phyloP scores from a whole-genome alignment of 1,284 basidiomycete species.

The Leccinum insolens region DNA sequence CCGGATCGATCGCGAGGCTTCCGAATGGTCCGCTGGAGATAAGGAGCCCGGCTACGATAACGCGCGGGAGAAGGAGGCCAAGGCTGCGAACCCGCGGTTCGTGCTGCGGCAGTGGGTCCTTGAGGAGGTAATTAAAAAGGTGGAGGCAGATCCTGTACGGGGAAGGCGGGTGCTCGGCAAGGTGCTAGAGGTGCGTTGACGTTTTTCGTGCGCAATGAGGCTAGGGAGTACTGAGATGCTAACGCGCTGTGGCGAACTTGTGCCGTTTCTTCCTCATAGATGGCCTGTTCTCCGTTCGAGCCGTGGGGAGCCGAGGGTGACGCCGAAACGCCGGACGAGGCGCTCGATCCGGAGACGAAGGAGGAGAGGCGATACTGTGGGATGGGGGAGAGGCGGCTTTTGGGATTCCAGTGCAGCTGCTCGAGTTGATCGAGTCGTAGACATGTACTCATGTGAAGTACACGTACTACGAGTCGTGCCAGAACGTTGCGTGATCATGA shows the following conservation, averaged over 20 bases:
- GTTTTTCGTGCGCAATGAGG: neutral
- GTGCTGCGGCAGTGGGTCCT: constrained; percentile 91
- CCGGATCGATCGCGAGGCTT: constrained; percentile 62
- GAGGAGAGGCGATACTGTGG: constrained; percentile 82
- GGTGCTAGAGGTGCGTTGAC: constrained; percentile 64
- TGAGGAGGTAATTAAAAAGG: constrained; percentile 80
- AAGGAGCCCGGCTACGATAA: constrained; percentile 40
- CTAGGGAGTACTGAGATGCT: neutral
- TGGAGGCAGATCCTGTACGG: constrained; percentile 58
- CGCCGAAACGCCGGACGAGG: constrained; percentile 40
- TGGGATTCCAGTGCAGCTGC: constrained; percentile 94
- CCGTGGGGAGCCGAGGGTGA: constrained; percentile 73
- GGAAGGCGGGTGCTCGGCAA: constrained; percentile 71
- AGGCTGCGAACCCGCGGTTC: constrained; percentile 80
- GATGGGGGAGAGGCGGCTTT: constrained; percentile 71
- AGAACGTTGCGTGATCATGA: neutral
- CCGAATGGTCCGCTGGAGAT: constrained; percentile 33
- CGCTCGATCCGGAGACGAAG: constrained; percentile 58
- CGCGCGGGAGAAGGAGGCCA: constrained; percentile 48
- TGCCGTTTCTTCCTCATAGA: constrained; percentile 45
- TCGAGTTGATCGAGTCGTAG: constrained; percentile 58
- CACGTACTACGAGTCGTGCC: too few species aligned
- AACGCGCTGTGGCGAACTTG: neutral
- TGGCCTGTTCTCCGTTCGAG: constrained; percentile 82
- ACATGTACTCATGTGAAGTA: neutral